Percentiles rank a stretch among this genome's conserved stretches.
phyloP scores from a whole-genome alignment of 164 flowering plant genomes.

The Aristolochia californica region DNA sequence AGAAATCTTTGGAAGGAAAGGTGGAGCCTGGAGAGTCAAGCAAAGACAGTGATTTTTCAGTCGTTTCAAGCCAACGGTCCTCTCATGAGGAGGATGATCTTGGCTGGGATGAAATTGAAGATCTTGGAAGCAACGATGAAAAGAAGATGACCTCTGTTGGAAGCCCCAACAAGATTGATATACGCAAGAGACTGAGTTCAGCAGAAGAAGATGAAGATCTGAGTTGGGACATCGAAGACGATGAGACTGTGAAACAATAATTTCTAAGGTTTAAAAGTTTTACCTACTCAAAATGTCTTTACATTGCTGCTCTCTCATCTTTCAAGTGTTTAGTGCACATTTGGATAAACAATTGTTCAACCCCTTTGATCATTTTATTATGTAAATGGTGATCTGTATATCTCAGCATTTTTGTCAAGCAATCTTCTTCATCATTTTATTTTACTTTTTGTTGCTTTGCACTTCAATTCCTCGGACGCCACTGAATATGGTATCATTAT shows the following conservation, averaged over 20 bases:
- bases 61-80: slow-evolving; percentile 47
- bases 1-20: slow-evolving; percentile 27
- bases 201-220: slow-evolving; percentile 77
- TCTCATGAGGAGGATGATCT: slow-evolving; percentile 62
- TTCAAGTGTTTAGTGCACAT: background rate
- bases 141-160: slow-evolving; percentile 20
- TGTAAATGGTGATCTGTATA: slow-evolving; percentile 6
- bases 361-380: background rate
- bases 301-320: background rate
- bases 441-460: background rate
- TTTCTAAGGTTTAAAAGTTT: background rate
- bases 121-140: slow-evolving; percentile 54
- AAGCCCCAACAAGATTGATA: slow-evolving; percentile 33
- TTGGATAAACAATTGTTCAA: background rate
- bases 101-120: slow-evolving; percentile 95
- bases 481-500: too few species aligned
- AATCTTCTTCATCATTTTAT: background rate
- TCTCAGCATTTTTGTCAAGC: slow-evolving; percentile 6
- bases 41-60: slow-evolving; percentile 47
- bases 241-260: slow-evolving; percentile 49
- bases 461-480: background rate
- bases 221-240: slow-evolving; percentile 89
- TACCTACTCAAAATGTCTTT: too few species aligned
- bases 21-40: slow-evolving; percentile 28
- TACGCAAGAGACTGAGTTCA: slow-evolving; percentile 50